phyloP scores from a whole-genome alignment of 495 filamentous ascomycete species.

The Talaromyces borbonicus region DNA sequence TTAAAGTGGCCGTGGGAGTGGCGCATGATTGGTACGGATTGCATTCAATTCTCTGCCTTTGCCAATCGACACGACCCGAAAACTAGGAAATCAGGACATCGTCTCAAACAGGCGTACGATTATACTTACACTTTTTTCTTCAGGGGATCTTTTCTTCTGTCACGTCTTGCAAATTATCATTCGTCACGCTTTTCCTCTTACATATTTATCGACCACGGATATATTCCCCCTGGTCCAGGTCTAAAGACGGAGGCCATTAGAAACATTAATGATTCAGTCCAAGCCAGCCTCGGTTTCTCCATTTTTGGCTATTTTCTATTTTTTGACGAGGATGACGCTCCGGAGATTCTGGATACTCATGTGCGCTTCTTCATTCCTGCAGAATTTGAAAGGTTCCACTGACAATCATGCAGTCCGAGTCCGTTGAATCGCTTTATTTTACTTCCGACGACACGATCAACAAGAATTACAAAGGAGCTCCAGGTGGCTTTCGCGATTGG shows the following conservation, averaged over 20 bases:
- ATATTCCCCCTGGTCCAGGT: slow-evolving; percentile 12
- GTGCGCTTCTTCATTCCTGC: background rate
- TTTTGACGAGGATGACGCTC: slow-evolving; percentile 10
- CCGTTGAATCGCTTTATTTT: slow-evolving; percentile 19
- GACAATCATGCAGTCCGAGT: slow-evolving; percentile 11
- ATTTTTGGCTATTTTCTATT: slow-evolving; percentile 19
- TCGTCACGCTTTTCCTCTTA: slow-evolving; percentile 15
- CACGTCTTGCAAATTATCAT: slow-evolving; percentile 20
- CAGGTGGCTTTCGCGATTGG: slow-evolving; percentile 16
- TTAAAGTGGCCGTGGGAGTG: slow-evolving; percentile 13
- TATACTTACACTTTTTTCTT: background rate
- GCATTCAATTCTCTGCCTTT: background rate
- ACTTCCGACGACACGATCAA: slow-evolving; percentile 13
- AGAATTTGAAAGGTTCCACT: background rate
- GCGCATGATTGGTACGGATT: slow-evolving; percentile 12
- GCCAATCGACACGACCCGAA: no score
- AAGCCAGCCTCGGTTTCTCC: slow-evolving; percentile 15
- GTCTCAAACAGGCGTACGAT: no score
- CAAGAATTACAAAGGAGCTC: slow-evolving; percentile 14
- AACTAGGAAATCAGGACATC: no score
- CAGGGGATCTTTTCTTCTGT: slow-evolving; percentile 21
- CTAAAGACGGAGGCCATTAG: slow-evolving; percentile 19
- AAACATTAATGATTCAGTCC: slow-evolving; percentile 1
- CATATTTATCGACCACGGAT: slow-evolving; percentile 19
- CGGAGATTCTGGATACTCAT: background rate